Evolutionary conservation across 352 stramenopile species (phyloP), one percentile per base, ranked within the genome.

Genomic region (Thraustochytrium sp.): DNA sequence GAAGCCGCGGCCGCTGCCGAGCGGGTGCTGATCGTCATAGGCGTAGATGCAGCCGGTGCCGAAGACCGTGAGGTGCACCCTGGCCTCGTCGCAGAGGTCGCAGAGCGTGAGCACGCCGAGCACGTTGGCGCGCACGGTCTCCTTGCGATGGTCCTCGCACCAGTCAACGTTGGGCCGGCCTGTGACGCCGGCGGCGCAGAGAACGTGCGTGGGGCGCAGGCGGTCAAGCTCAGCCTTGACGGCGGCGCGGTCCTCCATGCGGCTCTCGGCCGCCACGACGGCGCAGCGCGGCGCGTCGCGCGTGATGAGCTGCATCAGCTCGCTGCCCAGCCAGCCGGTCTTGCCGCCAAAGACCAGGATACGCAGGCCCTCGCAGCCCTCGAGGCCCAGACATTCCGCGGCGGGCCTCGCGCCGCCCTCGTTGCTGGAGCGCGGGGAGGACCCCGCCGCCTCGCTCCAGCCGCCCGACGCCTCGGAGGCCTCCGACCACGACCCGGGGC

Each of bases 1-100:
- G 86, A 97, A 96, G 18, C 91, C 91, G 72, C 92, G 90, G 29
- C 90, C 91, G 31, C 64, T 80, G 63, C 90, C 91, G 18, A 94
- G 86, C 1, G 88, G 87, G 83, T 96, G 92, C 31, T 87, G 85
- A 21, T 92, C 91, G 65, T 97, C 92, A 86, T 97, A 96, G 72
- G 94, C 89, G 84, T 96, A 97, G 82, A 96, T 97, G 87, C 93
- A 97, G 38, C 93, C 93, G 42, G 93, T 97, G 46, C 91, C 92
- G 73, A 94, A 97, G 21, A 96, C 85, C 26, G 92, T 96, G 86
- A 90, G 93, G 84, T 96, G 93, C 83, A 96, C 95, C 55, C 87
- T 86, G 29, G 87, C 84, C 54, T 87, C 63, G 36, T 89, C 88
- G 82, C 89, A 94, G 0, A 95, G 62, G 85, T 97, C 92, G 11